Conservation (phyloP, 2,329 filamentous ascomycete genomes). For the Piedraia hortae region DNA sequence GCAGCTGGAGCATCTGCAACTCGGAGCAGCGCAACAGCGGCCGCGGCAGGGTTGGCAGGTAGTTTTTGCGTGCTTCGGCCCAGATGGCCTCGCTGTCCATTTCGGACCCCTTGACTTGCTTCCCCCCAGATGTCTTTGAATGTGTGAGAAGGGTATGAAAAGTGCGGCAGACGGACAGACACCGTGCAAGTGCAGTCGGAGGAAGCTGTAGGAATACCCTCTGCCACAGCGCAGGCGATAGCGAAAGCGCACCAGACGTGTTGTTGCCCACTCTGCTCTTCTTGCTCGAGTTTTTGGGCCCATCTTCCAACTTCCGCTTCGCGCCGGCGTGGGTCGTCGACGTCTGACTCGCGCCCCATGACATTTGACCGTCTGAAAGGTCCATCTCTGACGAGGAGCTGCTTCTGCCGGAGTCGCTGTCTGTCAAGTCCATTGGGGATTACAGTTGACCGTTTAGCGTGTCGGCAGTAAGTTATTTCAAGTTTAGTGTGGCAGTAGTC, state of each 20-base stretch:
- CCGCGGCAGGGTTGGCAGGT: slow-evolving; percentile 38
- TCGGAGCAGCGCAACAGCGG: slow-evolving; percentile 39
- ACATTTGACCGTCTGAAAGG: too few relatives aligned
- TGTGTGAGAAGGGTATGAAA: slow-evolving; percentile 9
- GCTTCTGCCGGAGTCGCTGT: too few relatives aligned
- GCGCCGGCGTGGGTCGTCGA: slow-evolving; percentile 4
- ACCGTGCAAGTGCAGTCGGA: slow-evolving; percentile 10
- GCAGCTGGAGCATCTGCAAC: slow-evolving; percentile 48
- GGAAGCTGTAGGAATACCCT: slow-evolving; percentile 10
- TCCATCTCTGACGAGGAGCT: too few relatives aligned
- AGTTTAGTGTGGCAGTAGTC: too few relatives aligned
- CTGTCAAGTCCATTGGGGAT: too few relatives aligned
- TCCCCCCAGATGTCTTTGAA: slow-evolving; percentile 3
- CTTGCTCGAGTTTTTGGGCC: slow-evolving; percentile 1
- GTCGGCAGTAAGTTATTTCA: too few relatives aligned
- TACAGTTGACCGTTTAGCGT: too few relatives aligned
- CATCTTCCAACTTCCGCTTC: slow-evolving; percentile 10
- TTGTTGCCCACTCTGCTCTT: not conserved
- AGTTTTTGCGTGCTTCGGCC: slow-evolving; percentile 37
- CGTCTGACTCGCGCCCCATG: too few relatives aligned
- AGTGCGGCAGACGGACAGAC: slow-evolving; percentile 9
- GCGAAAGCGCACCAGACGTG: not conserved
- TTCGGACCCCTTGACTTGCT: slow-evolving; percentile 2
- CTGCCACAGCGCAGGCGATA: slow-evolving; percentile 10
- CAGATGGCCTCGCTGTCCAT: slow-evolving; percentile 39